Base-by-base conservation (phyloP, 2,329 filamentous ascomycete species). In the Xylaria sp. region DNA sequence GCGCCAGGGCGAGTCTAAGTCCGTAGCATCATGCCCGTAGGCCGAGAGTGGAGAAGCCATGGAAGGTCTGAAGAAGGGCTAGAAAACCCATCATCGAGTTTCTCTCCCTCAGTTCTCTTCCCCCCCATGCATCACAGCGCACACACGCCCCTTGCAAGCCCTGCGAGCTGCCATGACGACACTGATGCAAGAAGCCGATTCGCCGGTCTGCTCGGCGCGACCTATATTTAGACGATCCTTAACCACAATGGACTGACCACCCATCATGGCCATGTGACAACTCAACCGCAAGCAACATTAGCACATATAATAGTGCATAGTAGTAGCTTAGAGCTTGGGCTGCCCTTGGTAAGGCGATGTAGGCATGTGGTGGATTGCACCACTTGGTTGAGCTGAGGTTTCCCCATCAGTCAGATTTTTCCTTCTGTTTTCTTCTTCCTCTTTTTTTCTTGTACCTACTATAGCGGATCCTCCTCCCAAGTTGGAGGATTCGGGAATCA, bases 101-200 rank as follows among this genome's bases (percentile, higher is more conserved):
- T n/a, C n/a, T n/a, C n/a, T n/a, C n/a, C n/a, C n/a, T n/a, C n/a
- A n/a, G n/a, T n/a, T n/a, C n/a, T n/a, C n/a, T n/a, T n/a, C 43
- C 13, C 42, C 20, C 26, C 40, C 37, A 20, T 34, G 44, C 18
- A 26, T 19, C 37, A 19, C 38, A 46, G 39, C 48, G 24, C 17
- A 39, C 50, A 44, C 42, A 39, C 26, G 24, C 43, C 39, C 20
- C 38, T 26, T 41, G 19, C 29, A 17, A 20, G 39, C 53, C 44
- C 52, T 59, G 44, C 45, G 40, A 56, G 50, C 50, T 56, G 45
- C 50, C 54, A 59, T 59, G 55, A 61, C 56, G 58, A 59, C 58
- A 56, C 52, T 56, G 39, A 46, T 52, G 55, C 58, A 60, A 60
- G 52, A 47, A 60, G 58, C 58, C 58, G 58, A 60, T 60, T 60